These are phyloP conservation scores for Arthroderma sp. DNA, from an alignment of 2,329 filamentous ascomycete genomes.

Conservation along the genomic window DNA sequence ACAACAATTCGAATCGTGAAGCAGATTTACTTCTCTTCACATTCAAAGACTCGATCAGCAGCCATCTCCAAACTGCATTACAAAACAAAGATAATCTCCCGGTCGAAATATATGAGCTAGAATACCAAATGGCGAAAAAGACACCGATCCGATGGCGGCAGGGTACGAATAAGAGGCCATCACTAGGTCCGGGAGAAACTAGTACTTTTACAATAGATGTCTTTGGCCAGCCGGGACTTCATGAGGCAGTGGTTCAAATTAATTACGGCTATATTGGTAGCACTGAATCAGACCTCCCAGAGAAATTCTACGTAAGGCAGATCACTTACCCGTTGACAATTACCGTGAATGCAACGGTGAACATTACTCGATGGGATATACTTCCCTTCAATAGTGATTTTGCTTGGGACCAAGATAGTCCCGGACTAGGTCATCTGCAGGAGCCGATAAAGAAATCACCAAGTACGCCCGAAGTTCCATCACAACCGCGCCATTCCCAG, in stretches of 20 bases:
- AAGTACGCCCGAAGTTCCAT: background rate
- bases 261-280: slow-evolving; percentile 76
- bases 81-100: slow-evolving; percentile 63
- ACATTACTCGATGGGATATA: slow-evolving; percentile 67
- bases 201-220: slow-evolving; percentile 72
- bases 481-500: slow-evolving; percentile 14
- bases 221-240: slow-evolving; percentile 72
- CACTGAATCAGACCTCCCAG: slow-evolving; percentile 51
- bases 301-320: slow-evolving; percentile 72
- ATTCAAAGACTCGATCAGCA: slow-evolving; percentile 77
- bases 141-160: slow-evolving; percentile 48
- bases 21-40: slow-evolving; percentile 79
- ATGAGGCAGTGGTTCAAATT: slow-evolving; percentile 64
- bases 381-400: slow-evolving; percentile 58
- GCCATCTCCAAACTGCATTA: slow-evolving; percentile 60
- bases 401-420: slow-evolving; percentile 39
- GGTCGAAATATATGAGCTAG: slow-evolving; percentile 73
- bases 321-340: slow-evolving; percentile 68
- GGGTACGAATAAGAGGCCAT: slow-evolving; percentile 35
- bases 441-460: too few species aligned
- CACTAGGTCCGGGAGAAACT: slow-evolving; percentile 54
- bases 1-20: slow-evolving; percentile 62
- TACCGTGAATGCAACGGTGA: slow-evolving; percentile 83
- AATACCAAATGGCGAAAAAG: slow-evolving; percentile 62
- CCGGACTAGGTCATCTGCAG: background rate